These are phyloP conservation scores for Fusarium tjaetaba DNA, from an alignment of 2,329 filamentous ascomycete genomes.

Conservation along the genomic window DNA sequence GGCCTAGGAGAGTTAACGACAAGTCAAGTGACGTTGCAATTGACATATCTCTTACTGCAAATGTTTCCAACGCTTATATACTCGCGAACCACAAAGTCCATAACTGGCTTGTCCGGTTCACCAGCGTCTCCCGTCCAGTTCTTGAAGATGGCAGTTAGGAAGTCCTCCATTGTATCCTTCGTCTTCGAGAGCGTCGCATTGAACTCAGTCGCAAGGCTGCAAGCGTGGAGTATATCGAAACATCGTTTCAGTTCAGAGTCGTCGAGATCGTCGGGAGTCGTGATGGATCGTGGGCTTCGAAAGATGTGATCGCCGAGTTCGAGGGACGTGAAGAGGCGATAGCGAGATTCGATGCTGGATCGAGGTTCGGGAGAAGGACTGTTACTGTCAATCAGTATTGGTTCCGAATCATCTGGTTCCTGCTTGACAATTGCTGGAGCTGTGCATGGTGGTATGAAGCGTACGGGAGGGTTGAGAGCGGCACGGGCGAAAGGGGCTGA, in stretches of 20 bases:
- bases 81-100: conserved; percentile 46
- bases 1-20: conserved; percentile 13
- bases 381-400: conserved; percentile 21
- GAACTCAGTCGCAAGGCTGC: conserved; percentile 42
- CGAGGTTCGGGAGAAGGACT: conserved; percentile 25
- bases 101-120: conserved; percentile 31
- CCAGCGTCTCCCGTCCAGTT: conserved; percentile 35
- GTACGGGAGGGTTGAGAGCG: not conserved
- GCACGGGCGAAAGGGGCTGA: not conserved
- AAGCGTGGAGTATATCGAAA: conserved; percentile 49
- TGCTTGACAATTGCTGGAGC: not conserved
- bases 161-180: conserved; percentile 46
- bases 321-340: conserved; percentile 42
- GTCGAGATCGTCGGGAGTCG: conserved; percentile 41
- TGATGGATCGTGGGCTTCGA: conserved; percentile 31
- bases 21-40: not conserved
- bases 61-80: conserved; percentile 41
- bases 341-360: conserved; percentile 27
- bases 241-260: conserved; percentile 43
- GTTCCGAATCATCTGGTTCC: not conserved
- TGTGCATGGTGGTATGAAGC: not conserved
- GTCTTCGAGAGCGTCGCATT: conserved; percentile 39
- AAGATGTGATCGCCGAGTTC: conserved; percentile 34
- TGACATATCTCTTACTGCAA: conserved; percentile 39
- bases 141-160: conserved; percentile 46